phyloP scores from a whole-genome alignment of 495 filamentous ascomycete genomes.

The Tuber melanosporum region DNA sequence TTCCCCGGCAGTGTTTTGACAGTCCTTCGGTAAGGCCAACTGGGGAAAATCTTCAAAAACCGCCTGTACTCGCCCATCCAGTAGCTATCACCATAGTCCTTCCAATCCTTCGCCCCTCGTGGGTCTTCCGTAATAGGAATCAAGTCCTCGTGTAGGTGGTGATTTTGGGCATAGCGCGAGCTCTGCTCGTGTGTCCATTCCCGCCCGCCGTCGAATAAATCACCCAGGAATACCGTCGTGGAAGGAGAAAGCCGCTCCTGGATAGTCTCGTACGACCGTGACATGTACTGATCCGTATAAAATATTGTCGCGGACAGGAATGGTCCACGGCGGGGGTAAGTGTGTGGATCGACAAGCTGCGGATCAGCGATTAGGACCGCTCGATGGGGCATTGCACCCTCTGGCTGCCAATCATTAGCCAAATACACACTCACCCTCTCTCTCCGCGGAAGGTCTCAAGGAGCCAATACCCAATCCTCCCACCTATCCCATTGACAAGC shows the following conservation, averaged over 20 bases:
- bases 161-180: slow-evolving; percentile 43
- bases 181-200: slow-evolving; percentile 64
- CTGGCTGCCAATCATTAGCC: slow-evolving; percentile 52
- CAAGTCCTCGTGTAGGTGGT: slow-evolving; percentile 51
- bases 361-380: slow-evolving; percentile 88
- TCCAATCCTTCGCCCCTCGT: slow-evolving; percentile 53
- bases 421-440: background rate
- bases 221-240: slow-evolving; percentile 82
- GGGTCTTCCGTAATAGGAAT: slow-evolving; percentile 44
- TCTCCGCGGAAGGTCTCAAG: background rate
- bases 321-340: slow-evolving; percentile 91
- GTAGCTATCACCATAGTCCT: slow-evolving; percentile 65
- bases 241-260: slow-evolving; percentile 67
- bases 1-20: slow-evolving; percentile 85
- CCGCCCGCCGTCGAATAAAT: slow-evolving; percentile 91
- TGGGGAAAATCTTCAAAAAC: slow-evolving; percentile 71
- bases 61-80: slow-evolving; percentile 78
- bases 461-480: slow-evolving; percentile 74
- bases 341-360: slow-evolving; percentile 95
- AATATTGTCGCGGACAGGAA: slow-evolving; percentile 69
- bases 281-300: slow-evolving; percentile 84
- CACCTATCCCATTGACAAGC: slow-evolving; percentile 76
- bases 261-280: slow-evolving; percentile 66
- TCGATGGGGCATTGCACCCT: slow-evolving; percentile 70
- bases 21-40: slow-evolving; percentile 62